Evolutionary conservation across 2,329 filamentous ascomycete genomes (phyloP).

Genomic region (Xylariaceae sp.): DNA sequence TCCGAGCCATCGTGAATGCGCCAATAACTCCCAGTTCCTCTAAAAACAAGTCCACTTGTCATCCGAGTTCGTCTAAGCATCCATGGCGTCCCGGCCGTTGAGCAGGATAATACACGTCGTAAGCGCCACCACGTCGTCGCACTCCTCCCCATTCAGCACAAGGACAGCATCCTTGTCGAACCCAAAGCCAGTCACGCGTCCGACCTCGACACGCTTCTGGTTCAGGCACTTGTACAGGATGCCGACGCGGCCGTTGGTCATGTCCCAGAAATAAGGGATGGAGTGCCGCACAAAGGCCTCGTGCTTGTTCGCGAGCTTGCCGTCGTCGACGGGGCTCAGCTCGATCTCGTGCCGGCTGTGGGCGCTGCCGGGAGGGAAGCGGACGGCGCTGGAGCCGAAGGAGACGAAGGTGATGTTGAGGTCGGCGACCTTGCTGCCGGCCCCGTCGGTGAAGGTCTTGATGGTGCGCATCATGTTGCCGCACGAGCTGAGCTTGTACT

Average conservation of each 20-base stretch:
- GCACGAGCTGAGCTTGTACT: conserved; percentile 24
- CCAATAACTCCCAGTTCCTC: conserved; percentile 1
- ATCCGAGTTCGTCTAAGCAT: conserved; percentile 14
- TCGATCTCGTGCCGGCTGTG: conserved; percentile 29
- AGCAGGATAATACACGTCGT: conserved; percentile 28
- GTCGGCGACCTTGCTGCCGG: conserved; percentile 22
- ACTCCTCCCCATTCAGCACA: conserved; percentile 25
- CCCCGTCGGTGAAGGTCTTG: conserved; percentile 25
- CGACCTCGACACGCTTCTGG: conserved; percentile 30
- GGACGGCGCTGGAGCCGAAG: conserved; percentile 24
- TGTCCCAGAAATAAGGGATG: conserved; percentile 33
- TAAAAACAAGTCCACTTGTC: background rate
- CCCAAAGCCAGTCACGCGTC: conserved; percentile 24
- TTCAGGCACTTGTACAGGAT: conserved; percentile 31
- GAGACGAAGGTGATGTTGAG: conserved; percentile 33
- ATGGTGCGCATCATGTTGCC: conserved; percentile 34
- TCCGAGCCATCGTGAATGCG: background rate
- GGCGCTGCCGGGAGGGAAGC: conserved; percentile 24
- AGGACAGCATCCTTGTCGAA: conserved; percentile 29
- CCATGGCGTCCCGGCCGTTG: conserved; percentile 31
- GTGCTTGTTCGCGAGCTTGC: conserved; percentile 20
- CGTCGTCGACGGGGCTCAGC: conserved; percentile 26
- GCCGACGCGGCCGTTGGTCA: conserved; percentile 24
- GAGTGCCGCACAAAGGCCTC: conserved; percentile 29
- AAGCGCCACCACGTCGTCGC: conserved; percentile 27